Percentiles rank a stretch among this genome's conserved stretches.
phyloP scores from a whole-genome alignment of 2,329 filamentous ascomycete genomes.

The Neofusicoccum parvum region DNA sequence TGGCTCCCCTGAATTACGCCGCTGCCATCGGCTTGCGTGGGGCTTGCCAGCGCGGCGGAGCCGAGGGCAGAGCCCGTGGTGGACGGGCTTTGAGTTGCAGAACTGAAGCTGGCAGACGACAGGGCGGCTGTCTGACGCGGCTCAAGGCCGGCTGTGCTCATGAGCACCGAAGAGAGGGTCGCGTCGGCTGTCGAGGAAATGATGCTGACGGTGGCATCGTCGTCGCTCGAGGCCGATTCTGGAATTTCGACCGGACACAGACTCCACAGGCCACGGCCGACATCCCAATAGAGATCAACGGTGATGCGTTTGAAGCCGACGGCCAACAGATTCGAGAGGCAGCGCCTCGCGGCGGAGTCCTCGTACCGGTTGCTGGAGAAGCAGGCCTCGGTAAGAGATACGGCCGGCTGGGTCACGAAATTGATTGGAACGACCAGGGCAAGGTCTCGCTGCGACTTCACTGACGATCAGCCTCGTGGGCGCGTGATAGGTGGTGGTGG shows the following conservation, averaged over 20 bases:
- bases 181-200: slow-evolving; percentile 22
- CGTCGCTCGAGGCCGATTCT: slow-evolving; percentile 26
- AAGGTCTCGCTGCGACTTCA: slow-evolving; percentile 64
- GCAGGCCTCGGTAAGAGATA: slow-evolving; percentile 61
- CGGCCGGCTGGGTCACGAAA: slow-evolving; percentile 59
- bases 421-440: slow-evolving; percentile 63
- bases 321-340: slow-evolving; percentile 64
- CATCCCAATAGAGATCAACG: slow-evolving; percentile 67
- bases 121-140: neutral
- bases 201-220: slow-evolving; percentile 24
- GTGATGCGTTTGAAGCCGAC: slow-evolving; percentile 61
- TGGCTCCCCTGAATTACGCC: slow-evolving; percentile 52
- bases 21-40: neutral
- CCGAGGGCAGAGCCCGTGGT: neutral
- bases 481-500: slow-evolving; percentile 2
- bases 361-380: slow-evolving; percentile 59
- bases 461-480: slow-evolving; percentile 1
- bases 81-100: neutral
- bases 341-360: slow-evolving; percentile 53
- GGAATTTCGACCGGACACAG: slow-evolving; percentile 63
- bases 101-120: neutral
- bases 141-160: slow-evolving; percentile 1
- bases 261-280: slow-evolving; percentile 55
- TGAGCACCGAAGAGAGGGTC: neutral
- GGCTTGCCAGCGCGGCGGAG: slow-evolving; percentile 23